These are phyloP conservation scores for Trifolium repens DNA, from an alignment of 306 rosid species.

Conservation along the genomic window DNA sequence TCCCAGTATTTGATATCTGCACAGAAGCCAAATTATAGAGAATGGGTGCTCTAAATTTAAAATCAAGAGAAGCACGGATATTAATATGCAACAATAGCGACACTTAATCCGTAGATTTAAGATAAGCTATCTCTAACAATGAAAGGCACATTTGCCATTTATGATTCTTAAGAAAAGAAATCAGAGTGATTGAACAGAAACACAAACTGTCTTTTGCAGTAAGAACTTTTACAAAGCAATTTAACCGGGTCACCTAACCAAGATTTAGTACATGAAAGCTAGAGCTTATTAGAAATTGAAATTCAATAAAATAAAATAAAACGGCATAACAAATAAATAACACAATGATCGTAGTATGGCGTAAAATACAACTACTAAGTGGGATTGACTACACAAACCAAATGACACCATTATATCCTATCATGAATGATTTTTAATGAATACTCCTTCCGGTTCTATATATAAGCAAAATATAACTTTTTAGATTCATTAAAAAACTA, in stretches of 20 bases:
- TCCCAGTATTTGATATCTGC: constrained; percentile 94
- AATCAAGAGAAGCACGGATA: constrained; percentile 7
- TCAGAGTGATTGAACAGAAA: constrained; percentile 16
- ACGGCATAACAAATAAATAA: constrained; percentile 8
- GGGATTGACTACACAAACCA: background rate
- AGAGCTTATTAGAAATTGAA: constrained; percentile 1
- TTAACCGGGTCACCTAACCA: constrained; percentile 24
- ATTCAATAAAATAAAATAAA: background rate
- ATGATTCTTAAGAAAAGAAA: constrained; percentile 12
- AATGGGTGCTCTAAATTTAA: constrained; percentile 35
- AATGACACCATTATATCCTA: background rate
- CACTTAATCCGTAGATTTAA: background rate
- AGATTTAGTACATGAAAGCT: constrained; percentile 32
- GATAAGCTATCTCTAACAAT: constrained; percentile 1
- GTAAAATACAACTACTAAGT: constrained; percentile 9
- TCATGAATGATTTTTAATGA: background rate
- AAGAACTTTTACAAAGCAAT: constrained; percentile 9
- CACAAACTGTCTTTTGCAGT: constrained; percentile 17
- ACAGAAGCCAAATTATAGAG: constrained; percentile 38
- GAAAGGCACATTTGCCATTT: constrained; percentile 18
- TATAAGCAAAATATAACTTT: too few species aligned
- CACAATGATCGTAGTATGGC: background rate
- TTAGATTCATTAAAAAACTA: too few species aligned
- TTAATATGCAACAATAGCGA: constrained; percentile 25
- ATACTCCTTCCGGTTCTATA: background rate